Percentiles rank a stretch among this genome's conserved stretches.
Evolutionary conservation across 768 basidiomycete species (phyloP).

Genomic region (Suillus spraguei): DNA sequence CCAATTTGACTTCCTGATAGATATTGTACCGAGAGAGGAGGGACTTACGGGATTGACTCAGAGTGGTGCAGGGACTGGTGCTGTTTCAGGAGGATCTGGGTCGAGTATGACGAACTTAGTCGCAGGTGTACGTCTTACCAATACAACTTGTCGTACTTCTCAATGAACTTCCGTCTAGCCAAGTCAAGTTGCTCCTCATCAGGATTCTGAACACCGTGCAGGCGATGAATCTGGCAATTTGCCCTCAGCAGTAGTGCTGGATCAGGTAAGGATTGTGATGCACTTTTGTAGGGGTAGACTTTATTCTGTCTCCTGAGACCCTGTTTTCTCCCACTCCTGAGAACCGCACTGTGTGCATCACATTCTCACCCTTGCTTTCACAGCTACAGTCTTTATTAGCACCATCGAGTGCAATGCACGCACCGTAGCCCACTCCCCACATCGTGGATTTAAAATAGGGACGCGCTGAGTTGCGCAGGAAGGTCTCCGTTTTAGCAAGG

Average conservation of each 20-base stretch:
- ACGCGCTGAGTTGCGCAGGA: not conserved
- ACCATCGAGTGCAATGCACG: constrained; percentile 13
- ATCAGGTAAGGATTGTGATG: constrained; percentile 21
- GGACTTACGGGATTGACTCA: constrained; percentile 29
- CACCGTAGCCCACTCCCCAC: constrained; percentile 3
- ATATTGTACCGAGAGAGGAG: constrained; percentile 91
- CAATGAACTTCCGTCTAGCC: constrained; percentile 20
- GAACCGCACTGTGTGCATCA: not conserved
- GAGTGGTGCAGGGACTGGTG: not conserved
- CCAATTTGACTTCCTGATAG: constrained; percentile 97
- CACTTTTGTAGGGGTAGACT: not conserved
- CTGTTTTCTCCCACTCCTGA: constrained; percentile 23
- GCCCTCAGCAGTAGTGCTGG: constrained; percentile 25
- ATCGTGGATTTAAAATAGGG: not conserved
- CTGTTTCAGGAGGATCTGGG: constrained; percentile 1
- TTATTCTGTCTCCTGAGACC: not conserved
- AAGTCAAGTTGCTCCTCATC: constrained; percentile 25
- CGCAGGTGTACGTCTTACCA: constrained; percentile 26
- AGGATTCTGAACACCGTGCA: constrained; percentile 27
- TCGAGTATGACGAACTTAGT: constrained; percentile 20
- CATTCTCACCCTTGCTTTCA: constrained; percentile 15
- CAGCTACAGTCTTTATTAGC: constrained; percentile 12
- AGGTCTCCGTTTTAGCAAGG: not conserved
- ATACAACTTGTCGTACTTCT: constrained; percentile 1
- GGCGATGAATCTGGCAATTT: constrained; percentile 20